A percentile compares a stretch with the other conserved stretches of the same genome.
Conservation (phyloP, 1,284 basidiomycete species). For the Boletus smithii region DNA sequence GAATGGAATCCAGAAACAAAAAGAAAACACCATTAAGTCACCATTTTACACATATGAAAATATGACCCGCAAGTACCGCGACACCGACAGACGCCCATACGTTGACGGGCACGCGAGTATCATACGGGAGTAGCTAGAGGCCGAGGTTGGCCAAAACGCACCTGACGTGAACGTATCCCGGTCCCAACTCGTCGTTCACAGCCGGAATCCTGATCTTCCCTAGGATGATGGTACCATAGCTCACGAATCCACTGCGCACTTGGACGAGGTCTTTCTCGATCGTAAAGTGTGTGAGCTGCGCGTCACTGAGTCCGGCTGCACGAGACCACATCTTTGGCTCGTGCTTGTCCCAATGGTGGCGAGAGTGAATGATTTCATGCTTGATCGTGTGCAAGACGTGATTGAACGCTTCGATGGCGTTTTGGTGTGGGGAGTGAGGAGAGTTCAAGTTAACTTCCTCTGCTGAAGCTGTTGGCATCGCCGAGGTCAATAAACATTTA, state of each 20-base stretch:
- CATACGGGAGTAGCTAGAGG: neutral
- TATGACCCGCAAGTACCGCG: conserved; percentile 4
- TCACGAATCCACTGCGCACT: conserved; percentile 45
- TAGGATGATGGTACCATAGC: conserved; percentile 69
- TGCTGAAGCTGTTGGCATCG: conserved; percentile 44
- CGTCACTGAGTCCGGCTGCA: conserved; percentile 50
- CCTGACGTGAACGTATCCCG: conserved; percentile 72
- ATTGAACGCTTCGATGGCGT: conserved; percentile 63
- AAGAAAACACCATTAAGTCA: conserved; percentile 12
- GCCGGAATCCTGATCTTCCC: conserved; percentile 74
- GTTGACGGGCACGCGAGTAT: neutral
- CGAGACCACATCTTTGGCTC: conserved; percentile 72
- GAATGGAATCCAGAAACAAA: conserved; percentile 4
- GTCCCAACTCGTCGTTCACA: conserved; percentile 56
- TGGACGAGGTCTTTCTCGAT: conserved; percentile 56
- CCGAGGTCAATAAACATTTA: conserved; percentile 18
- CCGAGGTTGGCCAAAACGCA: conserved; percentile 33
- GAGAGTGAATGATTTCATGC: conserved; percentile 57
- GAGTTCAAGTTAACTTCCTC: conserved; percentile 56
- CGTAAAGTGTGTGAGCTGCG: conserved; percentile 49
- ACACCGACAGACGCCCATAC: conserved; percentile 7
- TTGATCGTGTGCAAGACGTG: conserved; percentile 54
- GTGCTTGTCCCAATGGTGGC: conserved; percentile 67
- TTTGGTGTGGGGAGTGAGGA: conserved; percentile 54
- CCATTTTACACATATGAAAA: conserved; percentile 9